These are phyloP conservation scores for Artomyces pyxidatus DNA, from an alignment of 768 basidiomycete species.

Conservation along the genomic window DNA sequence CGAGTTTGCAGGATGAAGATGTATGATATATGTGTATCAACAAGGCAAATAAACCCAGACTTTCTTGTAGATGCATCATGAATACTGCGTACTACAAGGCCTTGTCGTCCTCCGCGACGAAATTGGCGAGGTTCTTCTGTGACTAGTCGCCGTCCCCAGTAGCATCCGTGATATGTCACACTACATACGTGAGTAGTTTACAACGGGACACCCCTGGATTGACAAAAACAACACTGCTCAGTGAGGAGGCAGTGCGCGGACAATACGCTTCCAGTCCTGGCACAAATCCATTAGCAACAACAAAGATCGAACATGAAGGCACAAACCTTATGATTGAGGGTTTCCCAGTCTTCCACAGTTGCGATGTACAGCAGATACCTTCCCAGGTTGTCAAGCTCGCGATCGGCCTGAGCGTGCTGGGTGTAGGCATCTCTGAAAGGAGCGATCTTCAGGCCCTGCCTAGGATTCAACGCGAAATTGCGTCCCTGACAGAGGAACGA, in stretches of 20 bases:
- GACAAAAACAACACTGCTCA: constrained; percentile 1
- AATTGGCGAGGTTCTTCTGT: no score
- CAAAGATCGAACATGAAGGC: no score
- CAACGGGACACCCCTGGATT: neutral
- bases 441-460: constrained; percentile 74
- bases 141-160: no score
- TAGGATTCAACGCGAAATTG: constrained; percentile 84
- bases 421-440: constrained; percentile 78
- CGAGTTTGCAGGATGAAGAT: no score
- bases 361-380: constrained; percentile 63
- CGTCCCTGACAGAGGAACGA: constrained; percentile 26
- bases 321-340: constrained; percentile 58
- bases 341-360: constrained; percentile 49
- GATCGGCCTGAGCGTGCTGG: constrained; percentile 50
- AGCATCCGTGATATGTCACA: constrained; percentile 7
- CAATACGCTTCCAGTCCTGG: constrained; percentile 28
- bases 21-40: no score
- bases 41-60: no score
- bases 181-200: neutral
- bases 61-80: no score
- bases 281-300: constrained; percentile 1
- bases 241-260: constrained; percentile 18
- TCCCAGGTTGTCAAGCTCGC: constrained; percentile 59
- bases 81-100: no score
- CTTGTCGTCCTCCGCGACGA: no score